phyloP scores from a whole-genome alignment of 768 basidiomycete genomes.

The Pleurotus giganteus region DNA sequence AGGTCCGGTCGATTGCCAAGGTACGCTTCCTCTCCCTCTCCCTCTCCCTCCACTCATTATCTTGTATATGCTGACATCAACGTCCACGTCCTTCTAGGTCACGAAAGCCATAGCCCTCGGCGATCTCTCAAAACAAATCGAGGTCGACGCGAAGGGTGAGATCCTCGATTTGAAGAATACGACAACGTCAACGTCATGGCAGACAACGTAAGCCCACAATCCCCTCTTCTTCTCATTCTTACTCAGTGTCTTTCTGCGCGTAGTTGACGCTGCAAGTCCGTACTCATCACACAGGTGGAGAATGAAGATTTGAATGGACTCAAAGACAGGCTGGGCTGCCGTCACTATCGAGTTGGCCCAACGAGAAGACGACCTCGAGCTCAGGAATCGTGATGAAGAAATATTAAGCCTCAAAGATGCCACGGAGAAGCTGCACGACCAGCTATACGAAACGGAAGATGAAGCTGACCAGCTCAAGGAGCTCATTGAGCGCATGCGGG shows the following conservation, averaged over 20 bases:
- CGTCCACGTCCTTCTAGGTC: conserved; percentile 67
- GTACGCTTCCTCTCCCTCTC: neutral
- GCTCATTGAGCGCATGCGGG: conserved; percentile 57
- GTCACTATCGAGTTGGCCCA: conserved; percentile 81
- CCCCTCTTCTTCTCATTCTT: too few relatives aligned
- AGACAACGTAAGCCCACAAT: conserved; percentile 38
- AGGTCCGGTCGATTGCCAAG: conserved; percentile 82
- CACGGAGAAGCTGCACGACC: conserved; percentile 77
- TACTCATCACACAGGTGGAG: conserved; percentile 50
- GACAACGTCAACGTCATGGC: conserved; percentile 41
- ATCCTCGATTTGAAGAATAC: too few relatives aligned
- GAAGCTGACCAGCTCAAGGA: too few relatives aligned
- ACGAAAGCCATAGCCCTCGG: conserved; percentile 95
- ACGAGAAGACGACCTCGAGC: conserved; percentile 83
- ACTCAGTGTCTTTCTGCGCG: too few relatives aligned
- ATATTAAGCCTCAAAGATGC: conserved; percentile 71
- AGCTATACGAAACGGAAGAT: conserved; percentile 84
- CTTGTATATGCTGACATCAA: neutral
- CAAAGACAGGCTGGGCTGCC: conserved; percentile 81
- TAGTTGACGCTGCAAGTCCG: conserved; percentile 85
- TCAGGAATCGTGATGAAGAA: conserved; percentile 72
- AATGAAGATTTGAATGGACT: too few relatives aligned
- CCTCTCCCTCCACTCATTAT: too few relatives aligned
- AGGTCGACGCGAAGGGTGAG: conserved; percentile 52
- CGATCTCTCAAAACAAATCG: conserved; percentile 86